Evolutionary conservation across 225 moss, liverwort and hornwort species (phyloP).

Genomic region (Straminergon stramineum): DNA sequence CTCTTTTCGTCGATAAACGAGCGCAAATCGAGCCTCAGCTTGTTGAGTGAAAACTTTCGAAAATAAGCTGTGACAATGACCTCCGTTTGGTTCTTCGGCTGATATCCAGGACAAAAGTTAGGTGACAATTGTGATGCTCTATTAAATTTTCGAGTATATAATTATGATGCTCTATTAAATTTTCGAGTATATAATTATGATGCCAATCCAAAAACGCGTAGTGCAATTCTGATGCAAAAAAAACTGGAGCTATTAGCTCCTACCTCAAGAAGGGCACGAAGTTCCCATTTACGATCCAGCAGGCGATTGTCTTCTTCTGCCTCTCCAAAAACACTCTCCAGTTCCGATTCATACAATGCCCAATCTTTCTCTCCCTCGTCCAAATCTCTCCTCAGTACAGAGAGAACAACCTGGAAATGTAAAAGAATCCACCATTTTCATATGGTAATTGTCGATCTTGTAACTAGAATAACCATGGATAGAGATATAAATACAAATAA

Average conservation of each 20-base stretch:
- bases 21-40: slow-evolving; percentile 40
- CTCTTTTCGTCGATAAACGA: slow-evolving; percentile 41
- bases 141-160: not conserved
- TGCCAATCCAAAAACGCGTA: not conserved
- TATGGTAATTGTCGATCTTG: not conserved
- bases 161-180: not conserved
- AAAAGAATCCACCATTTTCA: not conserved
- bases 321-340: slow-evolving; percentile 44
- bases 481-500: not conserved
- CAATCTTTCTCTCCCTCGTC: slow-evolving; percentile 34
- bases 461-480: not conserved
- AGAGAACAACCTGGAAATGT: slow-evolving; percentile 54
- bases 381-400: slow-evolving; percentile 27
- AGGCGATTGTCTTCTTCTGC: slow-evolving; percentile 13
- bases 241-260: not conserved
- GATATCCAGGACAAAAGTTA: slow-evolving; percentile 1
- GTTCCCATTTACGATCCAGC: slow-evolving; percentile 47
- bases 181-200: not conserved
- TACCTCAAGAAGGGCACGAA: slow-evolving; percentile 46
- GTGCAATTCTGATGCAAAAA: not conserved
- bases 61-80: slow-evolving; percentile 18
- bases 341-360: slow-evolving; percentile 28
- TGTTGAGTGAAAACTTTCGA: slow-evolving; percentile 33
- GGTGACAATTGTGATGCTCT: not conserved
- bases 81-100: slow-evolving; percentile 37